phyloP scores from a whole-genome alignment of 1,284 basidiomycete genomes.

The Rhodotorula sp. region DNA sequence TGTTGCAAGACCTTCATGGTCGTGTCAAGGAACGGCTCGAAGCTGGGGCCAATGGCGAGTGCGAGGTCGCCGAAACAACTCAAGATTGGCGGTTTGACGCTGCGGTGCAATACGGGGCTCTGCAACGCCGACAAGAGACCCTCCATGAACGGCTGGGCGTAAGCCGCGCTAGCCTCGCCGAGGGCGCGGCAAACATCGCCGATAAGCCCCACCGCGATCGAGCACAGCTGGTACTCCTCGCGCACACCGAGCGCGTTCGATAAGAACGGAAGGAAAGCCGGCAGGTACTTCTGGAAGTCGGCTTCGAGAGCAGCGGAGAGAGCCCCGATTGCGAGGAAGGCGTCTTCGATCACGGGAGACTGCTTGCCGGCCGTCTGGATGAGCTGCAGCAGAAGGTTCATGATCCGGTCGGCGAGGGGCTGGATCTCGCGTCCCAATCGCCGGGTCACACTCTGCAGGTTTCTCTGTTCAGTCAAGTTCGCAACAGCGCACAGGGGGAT shows the following conservation, averaged over 20 bases:
- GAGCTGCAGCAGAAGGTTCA: conserved; percentile 84
- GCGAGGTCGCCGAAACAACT: conserved; percentile 97
- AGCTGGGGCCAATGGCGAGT: conserved; percentile 79
- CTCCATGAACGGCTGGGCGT: conserved; percentile 83
- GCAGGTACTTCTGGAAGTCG: conserved; percentile 83
- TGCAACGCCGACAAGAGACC: conserved; percentile 88
- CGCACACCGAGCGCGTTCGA: conserved; percentile 85
- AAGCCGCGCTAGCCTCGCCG: conserved; percentile 75
- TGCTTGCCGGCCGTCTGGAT: conserved; percentile 85
- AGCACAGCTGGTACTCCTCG: conserved; percentile 94
- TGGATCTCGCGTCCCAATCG: conserved; percentile 79
- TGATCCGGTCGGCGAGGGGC: conserved; percentile 88
- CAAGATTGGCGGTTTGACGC: conserved; percentile 93
- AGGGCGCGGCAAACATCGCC: conserved; percentile 93
- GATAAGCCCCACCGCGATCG: conserved; percentile 90
- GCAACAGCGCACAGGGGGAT: too few relatives aligned
- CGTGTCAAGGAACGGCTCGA: conserved; percentile 84
- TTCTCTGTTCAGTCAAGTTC: neutral
- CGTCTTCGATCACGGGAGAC: conserved; percentile 94
- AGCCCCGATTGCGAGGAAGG: conserved; percentile 91
- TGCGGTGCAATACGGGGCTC: conserved; percentile 83
- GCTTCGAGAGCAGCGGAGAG: conserved; percentile 71
- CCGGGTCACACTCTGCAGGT: conserved; percentile 69
- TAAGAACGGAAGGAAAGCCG: conserved; percentile 85
- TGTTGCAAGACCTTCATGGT: conserved; percentile 90